Percentiles rank a stretch among this genome's conserved stretches.
These are phyloP conservation scores for Pulveroboletus sp. DNA, from an alignment of 768 basidiomycete genomes.

Conservation along the genomic window DNA sequence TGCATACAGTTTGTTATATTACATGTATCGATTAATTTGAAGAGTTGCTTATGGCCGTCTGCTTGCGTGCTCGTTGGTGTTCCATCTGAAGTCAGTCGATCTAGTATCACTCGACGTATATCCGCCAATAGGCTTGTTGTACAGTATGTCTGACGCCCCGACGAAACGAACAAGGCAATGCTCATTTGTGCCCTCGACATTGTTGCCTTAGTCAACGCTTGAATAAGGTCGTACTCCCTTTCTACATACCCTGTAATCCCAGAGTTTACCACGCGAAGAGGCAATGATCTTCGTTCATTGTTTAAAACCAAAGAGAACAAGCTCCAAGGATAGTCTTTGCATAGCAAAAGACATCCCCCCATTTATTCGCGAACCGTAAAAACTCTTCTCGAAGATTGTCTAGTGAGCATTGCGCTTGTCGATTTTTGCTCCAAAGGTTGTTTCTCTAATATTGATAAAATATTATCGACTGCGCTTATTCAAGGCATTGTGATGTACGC, in stretches of 20 bases:
- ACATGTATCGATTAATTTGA: too few species aligned
- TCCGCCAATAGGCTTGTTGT: too few species aligned
- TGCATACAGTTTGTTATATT: neutral
- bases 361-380: slow-evolving; percentile 7
- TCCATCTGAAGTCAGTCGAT: too few species aligned
- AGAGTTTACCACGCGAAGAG: slow-evolving; percentile 24
- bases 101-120: too few species aligned
- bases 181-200: neutral
- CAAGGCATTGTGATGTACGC: slow-evolving; percentile 26
- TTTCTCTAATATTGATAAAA: slow-evolving; percentile 35
- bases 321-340: slow-evolving; percentile 28
- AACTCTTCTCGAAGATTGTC: slow-evolving; percentile 16
- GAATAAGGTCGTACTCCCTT: slow-evolving; percentile 21
- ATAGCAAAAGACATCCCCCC: slow-evolving; percentile 28
- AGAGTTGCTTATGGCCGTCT: too few species aligned
- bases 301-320: slow-evolving; percentile 14
- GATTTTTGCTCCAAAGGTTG: slow-evolving; percentile 31
- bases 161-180: neutral
- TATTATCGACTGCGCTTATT: slow-evolving; percentile 33
- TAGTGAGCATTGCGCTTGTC: slow-evolving; percentile 35
- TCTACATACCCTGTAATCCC: slow-evolving; percentile 25
- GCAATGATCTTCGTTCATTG: slow-evolving; percentile 25
- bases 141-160: neutral
- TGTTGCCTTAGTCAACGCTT: neutral
- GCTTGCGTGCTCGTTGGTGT: too few species aligned